phyloP scores from a whole-genome alignment of 805 yeast genomes.

The Lipomyces sp. region DNA sequence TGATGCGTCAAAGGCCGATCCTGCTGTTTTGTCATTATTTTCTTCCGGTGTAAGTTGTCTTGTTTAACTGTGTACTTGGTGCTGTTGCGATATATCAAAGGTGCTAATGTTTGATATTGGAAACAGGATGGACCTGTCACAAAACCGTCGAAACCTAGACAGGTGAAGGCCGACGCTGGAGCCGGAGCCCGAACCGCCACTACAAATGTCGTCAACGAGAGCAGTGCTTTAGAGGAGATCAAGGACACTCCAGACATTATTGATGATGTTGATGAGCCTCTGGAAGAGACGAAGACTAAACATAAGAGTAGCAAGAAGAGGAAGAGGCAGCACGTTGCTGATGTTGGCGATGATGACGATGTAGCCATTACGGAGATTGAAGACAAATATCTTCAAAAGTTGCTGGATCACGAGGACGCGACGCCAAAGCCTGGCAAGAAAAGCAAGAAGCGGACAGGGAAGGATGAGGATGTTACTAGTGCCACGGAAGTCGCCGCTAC shows the following conservation, averaged over 20 bases:
- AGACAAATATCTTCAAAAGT: slow-evolving; percentile 22
- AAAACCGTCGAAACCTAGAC: slow-evolving; percentile 22
- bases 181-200: not conserved
- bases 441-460: slow-evolving; percentile 9
- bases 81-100: not conserved
- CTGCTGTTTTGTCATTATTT: slow-evolving; percentile 22
- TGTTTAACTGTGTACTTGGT: not conserved
- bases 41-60: slow-evolving; percentile 24
- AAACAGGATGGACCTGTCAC: slow-evolving; percentile 18
- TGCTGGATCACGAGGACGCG: slow-evolving; percentile 25
- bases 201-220: not conserved
- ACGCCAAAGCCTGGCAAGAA: slow-evolving; percentile 7
- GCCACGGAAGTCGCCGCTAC: slow-evolving; percentile 40
- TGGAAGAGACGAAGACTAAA: slow-evolving; percentile 22
- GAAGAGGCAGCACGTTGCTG: slow-evolving; percentile 29
- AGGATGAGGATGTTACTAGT: slow-evolving; percentile 39
- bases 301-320: slow-evolving; percentile 29
- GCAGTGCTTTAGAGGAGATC: slow-evolving; percentile 4
- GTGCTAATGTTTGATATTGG: not conserved
- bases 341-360: slow-evolving; percentile 24
- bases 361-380: slow-evolving; percentile 23
- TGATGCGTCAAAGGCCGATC: slow-evolving; percentile 16
- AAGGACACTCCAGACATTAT: slow-evolving; percentile 8
- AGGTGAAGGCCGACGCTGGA: slow-evolving; percentile 13
- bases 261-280: slow-evolving; percentile 13